A percentile compares a stretch with the other conserved stretches of the same genome.
Evolutionary conservation across 2,329 filamentous ascomycete genomes (phyloP).

Genomic region (Fusarium napiforme): DNA sequence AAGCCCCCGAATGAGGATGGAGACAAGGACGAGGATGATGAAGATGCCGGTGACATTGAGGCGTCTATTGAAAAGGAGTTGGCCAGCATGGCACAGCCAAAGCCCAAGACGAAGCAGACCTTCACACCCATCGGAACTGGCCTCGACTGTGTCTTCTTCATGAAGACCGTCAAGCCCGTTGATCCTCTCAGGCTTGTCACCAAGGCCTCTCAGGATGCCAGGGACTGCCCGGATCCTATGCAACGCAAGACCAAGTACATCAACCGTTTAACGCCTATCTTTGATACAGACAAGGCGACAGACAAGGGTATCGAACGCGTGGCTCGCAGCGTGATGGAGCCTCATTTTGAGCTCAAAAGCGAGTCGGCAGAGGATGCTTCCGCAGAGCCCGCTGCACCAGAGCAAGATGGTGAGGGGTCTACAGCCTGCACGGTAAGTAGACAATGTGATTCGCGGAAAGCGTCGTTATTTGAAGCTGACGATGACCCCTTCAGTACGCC

Average conservation of each 20-base stretch:
- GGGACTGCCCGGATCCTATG: constrained; percentile 53
- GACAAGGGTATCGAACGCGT: constrained; percentile 75
- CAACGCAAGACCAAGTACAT: constrained; percentile 66
- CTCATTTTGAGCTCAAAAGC: constrained; percentile 66
- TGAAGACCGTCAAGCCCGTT: constrained; percentile 65
- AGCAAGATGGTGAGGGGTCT: constrained; percentile 26
- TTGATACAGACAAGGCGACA: constrained; percentile 70
- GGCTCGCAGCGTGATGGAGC: constrained; percentile 69
- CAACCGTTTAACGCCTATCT: constrained; percentile 67
- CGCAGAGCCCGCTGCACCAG: constrained; percentile 20
- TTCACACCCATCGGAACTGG: constrained; percentile 66
- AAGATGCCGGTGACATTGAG: constrained; percentile 73
- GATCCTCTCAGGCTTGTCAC: constrained; percentile 65
- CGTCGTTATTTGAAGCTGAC: constrained; percentile 28
- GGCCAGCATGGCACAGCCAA: constrained; percentile 59
- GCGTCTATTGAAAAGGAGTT: constrained; percentile 78
- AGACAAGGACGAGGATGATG: constrained; percentile 49
- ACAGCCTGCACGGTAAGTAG: constrained; percentile 56
- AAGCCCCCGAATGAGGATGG: constrained; percentile 49
- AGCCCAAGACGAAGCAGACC: constrained; percentile 56
- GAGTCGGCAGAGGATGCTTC: constrained; percentile 33
- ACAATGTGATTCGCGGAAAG: constrained; percentile 10
- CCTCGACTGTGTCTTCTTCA: constrained; percentile 72
- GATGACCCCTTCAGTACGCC: constrained; percentile 70
- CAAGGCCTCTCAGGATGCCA: constrained; percentile 66